These are phyloP conservation scores for Tremella mesenterica DNA, from an alignment of 768 basidiomycete genomes.

Conservation along the genomic window DNA sequence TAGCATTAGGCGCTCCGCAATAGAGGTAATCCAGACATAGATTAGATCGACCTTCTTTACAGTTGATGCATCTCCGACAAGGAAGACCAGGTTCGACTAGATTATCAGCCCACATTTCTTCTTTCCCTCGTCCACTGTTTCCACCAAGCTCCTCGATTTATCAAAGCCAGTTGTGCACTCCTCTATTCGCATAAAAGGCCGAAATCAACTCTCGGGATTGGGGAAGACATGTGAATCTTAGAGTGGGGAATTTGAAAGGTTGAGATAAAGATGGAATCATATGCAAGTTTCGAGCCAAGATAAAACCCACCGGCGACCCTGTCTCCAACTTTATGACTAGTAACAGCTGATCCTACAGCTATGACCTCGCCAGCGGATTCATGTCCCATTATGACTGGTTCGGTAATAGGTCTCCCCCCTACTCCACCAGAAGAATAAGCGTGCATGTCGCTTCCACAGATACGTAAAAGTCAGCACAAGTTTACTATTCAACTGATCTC, in stretches of 20 bases:
- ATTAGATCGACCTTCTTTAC: slow-evolving; percentile 32
- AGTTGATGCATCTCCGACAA: slow-evolving; percentile 35
- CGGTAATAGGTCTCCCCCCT: slow-evolving; percentile 32
- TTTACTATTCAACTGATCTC: not conserved
- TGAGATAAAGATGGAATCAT: too few relatives aligned
- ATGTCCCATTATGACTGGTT: slow-evolving; percentile 36
- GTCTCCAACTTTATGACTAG: slow-evolving; percentile 35
- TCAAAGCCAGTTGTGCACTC: too few relatives aligned
- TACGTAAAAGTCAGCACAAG: slow-evolving; percentile 17
- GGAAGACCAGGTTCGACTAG: slow-evolving; percentile 39
- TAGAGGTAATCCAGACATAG: slow-evolving; percentile 35
- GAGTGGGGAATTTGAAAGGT: too few relatives aligned
- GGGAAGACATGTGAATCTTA: not conserved
- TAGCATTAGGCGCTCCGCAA: slow-evolving; percentile 37
- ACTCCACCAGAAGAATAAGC: slow-evolving; percentile 32
- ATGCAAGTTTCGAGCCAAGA: not conserved
- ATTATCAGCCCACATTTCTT: not conserved
- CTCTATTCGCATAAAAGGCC: not conserved
- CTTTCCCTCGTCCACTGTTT: too few relatives aligned
- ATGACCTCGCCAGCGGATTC: slow-evolving; percentile 37
- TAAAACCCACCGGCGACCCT: slow-evolving; percentile 27
- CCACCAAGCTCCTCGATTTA: too few relatives aligned
- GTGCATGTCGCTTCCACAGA: slow-evolving; percentile 38
- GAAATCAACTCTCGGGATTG: not conserved
- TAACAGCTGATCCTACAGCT: slow-evolving; percentile 33